Base-by-base conservation (phyloP, 225 moss, liverwort and hornwort genomes). In the Straminergon stramineum region DNA sequence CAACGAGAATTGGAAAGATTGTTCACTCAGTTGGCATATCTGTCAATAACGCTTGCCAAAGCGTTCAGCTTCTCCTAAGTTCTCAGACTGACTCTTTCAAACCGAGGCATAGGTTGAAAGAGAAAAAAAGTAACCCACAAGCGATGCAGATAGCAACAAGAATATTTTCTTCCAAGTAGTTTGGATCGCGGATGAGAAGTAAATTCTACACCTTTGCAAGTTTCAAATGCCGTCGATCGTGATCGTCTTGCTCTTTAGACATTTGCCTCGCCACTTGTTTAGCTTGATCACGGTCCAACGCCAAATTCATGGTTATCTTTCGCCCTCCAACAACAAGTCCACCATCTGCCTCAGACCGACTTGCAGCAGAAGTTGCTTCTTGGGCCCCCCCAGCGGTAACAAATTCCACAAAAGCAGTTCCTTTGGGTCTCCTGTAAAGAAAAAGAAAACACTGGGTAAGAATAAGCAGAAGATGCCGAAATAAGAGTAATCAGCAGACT, bases 391-490 rank as follows among this genome's bases (percentile, higher is more conserved):
- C 92, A 87, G 91, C 93, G n/a, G 95, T 90, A 39, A 90, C 94
- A 90, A 95, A 99, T 83, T 99, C 97, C 91, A 99, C 88, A 85
- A 99, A 99, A 58, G 99, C 99, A 87, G 97, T 97, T 86, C 99
- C 99, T 91, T 97, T 99, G 13, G 99, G 94, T 92, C 93, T 95
- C 91, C 99, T 99, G 88, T 57, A 83, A 24, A 61, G 17, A 41
- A 8, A 75, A 41, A 68, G 21, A 65, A 71, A 31, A 41, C 5
- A 68, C 24, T n/a, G 65, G 26, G 52, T 58, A 16, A 67, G 83
- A 55, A 84, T 66, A 60, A 31, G 20, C 52, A 77, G 30, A 52
- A 79, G 13, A 43, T 67, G n/a, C 34, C 65, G 20, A 79, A 34
- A 66, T 32, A 83, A 64, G 37, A 88, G 43, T 45, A 56, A 17